Evolutionary conservation across 1,139 yeast species (phyloP).

Genomic region (Candida freyschussii): DNA sequence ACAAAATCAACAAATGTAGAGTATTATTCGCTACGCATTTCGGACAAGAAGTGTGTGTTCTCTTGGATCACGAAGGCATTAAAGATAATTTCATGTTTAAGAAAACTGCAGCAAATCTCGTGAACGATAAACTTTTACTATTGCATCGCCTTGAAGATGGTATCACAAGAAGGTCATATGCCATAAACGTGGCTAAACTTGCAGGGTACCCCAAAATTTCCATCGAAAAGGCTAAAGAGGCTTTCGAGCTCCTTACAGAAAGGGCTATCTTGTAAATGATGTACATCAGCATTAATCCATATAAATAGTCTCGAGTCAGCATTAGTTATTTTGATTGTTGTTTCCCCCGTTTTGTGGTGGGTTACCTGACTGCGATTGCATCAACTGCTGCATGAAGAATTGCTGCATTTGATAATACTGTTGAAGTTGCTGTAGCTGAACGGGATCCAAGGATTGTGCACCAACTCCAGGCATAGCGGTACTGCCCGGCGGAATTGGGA

Average conservation of each 20-base stretch:
- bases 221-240: conserved; percentile 43
- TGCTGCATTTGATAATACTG: conserved; percentile 31
- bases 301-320: too few relatives aligned
- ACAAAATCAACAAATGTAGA: conserved; percentile 57
- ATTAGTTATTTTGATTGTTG: background rate
- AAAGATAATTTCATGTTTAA: conserved; percentile 28
- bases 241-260: conserved; percentile 26
- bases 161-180: conserved; percentile 72
- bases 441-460: conserved; percentile 11
- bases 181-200: conserved; percentile 73
- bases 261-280: conserved; percentile 5
- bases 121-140: conserved; percentile 38
- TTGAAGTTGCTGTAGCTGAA: conserved; percentile 22
- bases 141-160: conserved; percentile 69
- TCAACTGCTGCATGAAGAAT: conserved; percentile 29
- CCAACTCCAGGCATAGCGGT: too few relatives aligned
- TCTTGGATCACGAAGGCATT: conserved; percentile 30
- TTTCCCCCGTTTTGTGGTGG: conserved; percentile 7
- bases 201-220: conserved; percentile 80
- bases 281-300: too few relatives aligned
- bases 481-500: conserved; percentile 2
- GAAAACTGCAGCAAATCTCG: conserved; percentile 39
- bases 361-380: conserved; percentile 18
- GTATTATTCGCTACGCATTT: conserved; percentile 93
- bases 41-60: conserved; percentile 57